A percentile compares a stretch with the other conserved stretches of the same genome.
Conservation (phyloP, 345 rosid genomes). For the Bretschneidera sinensis region DNA sequence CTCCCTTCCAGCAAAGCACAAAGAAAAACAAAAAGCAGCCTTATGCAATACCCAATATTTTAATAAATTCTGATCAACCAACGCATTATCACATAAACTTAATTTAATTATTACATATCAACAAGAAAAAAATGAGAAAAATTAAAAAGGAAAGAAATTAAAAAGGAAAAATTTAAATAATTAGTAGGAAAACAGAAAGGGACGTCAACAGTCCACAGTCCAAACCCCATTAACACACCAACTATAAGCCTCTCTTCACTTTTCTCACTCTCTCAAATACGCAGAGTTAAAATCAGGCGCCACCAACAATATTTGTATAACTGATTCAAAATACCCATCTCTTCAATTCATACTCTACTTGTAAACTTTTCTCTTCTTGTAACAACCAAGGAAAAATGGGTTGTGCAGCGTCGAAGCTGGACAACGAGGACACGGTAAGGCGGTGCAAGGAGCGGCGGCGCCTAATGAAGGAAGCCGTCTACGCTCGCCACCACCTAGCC, state of each 20-base stretch:
- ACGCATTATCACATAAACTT: background rate
- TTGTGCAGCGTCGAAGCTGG: constrained; percentile 87
- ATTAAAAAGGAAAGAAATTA: too few species aligned
- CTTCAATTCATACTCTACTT: background rate
- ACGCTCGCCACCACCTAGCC: constrained; percentile 79
- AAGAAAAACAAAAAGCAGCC: constrained; percentile 27
- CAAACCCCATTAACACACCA: too few species aligned
- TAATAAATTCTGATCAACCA: background rate
- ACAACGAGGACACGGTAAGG: constrained; percentile 86
- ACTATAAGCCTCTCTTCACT: background rate
- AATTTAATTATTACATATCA: too few species aligned
- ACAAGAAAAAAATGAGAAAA: too few species aligned
- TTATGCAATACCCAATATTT: constrained; percentile 6
- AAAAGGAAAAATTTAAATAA: background rate
- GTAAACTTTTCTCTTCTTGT: background rate
- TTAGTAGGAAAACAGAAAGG: background rate
- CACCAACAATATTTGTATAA: constrained; percentile 1
- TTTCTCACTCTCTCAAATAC: background rate
- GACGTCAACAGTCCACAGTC: too few species aligned
- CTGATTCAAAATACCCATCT: background rate
- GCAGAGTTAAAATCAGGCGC: constrained; percentile 13
- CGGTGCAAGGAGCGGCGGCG: constrained; percentile 98
- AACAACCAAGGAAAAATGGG: constrained; percentile 43
- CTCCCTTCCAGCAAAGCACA: constrained; percentile 13
- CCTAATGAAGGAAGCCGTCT: constrained; percentile 83